Percentiles rank a stretch among this genome's conserved stretches.
Conservation (phyloP, 2,329 filamentous ascomycete species). For the Paecilomyces fulvus region DNA sequence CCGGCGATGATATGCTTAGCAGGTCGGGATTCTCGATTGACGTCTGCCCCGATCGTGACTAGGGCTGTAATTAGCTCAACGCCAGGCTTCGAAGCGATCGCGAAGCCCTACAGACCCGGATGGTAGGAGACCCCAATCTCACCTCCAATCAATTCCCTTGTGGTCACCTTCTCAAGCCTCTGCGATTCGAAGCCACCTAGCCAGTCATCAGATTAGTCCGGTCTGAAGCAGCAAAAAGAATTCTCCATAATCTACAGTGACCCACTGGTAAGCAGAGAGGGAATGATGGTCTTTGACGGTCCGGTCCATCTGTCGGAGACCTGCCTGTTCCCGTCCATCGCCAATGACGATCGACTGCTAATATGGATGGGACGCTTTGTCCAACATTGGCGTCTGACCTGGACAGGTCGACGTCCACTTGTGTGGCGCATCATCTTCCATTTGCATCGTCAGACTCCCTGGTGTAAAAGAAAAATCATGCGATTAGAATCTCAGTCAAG, state of each 20-base stretch:
- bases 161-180: not conserved
- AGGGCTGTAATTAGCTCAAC: not conserved
- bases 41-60: not conserved
- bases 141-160: not conserved
- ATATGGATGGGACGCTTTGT: conserved; percentile 1
- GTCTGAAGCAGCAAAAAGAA: not conserved
- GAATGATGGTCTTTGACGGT: not conserved
- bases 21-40: not conserved
- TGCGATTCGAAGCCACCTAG: not conserved
- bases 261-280: conserved; percentile 1
- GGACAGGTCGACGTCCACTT: not conserved
- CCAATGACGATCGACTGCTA: not conserved
- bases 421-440: conserved; percentile 2
- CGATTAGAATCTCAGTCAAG: not conserved
- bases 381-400: conserved; percentile 5
- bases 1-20: not conserved
- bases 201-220: not conserved
- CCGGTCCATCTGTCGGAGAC: not conserved
- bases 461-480: not conserved
- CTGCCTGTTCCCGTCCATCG: not conserved
- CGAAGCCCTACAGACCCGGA: not conserved
- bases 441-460: not conserved
- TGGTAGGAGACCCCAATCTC: not conserved
- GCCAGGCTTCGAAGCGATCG: not conserved
- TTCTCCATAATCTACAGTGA: not conserved